phyloP scores from a whole-genome alignment of 1,284 basidiomycete genomes.

The Jaminaea rosea region DNA sequence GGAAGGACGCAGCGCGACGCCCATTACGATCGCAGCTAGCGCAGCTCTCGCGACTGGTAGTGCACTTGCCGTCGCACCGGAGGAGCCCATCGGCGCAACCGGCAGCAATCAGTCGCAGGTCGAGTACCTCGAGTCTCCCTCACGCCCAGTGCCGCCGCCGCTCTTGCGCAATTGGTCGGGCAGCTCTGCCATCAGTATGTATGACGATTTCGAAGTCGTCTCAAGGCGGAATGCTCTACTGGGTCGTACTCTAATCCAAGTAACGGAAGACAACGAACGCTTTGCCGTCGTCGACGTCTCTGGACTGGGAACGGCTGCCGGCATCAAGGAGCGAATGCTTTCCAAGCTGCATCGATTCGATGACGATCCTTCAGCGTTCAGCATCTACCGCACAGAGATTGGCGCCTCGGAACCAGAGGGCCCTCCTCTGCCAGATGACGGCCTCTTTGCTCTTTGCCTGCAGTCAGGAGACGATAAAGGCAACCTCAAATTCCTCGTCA shows the following conservation, averaged over 20 bases:
- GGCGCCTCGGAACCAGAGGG: constrained; percentile 30
- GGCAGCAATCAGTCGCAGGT: too few relatives aligned
- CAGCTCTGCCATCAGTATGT: neutral
- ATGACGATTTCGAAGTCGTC: neutral
- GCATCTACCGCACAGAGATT: constrained; percentile 42
- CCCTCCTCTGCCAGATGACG: constrained; percentile 40
- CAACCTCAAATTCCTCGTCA: constrained; percentile 42
- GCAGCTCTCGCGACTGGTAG: constrained; percentile 11
- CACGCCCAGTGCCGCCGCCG: constrained; percentile 7
- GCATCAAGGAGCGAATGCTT: constrained; percentile 43
- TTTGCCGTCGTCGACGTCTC: constrained; percentile 45
- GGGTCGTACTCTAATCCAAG: constrained; percentile 39
- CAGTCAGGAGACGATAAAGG: constrained; percentile 43
- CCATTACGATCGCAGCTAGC: constrained; percentile 8
- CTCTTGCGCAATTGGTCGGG: neutral
- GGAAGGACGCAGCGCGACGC: constrained; percentile 9
- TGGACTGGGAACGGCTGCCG: constrained; percentile 32
- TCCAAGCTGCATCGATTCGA: constrained; percentile 35
- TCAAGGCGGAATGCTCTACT: neutral
- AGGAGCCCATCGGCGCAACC: constrained; percentile 13
- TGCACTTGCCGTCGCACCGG: constrained; percentile 13
- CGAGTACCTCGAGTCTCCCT: constrained; percentile 16
- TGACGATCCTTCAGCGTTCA: constrained; percentile 24
- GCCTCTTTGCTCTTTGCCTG: constrained; percentile 39
- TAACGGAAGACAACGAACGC: constrained; percentile 45